phyloP scores from a whole-genome alignment of 2,329 filamentous ascomycete genomes.

The Penicillium sp. region DNA sequence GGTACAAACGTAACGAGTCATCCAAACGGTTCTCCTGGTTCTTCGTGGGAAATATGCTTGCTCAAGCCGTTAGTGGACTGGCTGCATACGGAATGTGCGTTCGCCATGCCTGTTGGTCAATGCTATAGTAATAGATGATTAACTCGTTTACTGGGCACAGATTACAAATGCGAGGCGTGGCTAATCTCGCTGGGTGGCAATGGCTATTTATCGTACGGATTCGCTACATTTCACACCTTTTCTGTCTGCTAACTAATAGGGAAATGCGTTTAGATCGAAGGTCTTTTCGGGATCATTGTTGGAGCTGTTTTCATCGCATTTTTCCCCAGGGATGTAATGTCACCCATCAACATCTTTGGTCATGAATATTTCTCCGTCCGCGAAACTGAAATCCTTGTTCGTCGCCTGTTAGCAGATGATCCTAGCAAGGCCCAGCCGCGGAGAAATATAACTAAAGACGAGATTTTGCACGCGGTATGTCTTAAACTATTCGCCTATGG shows the following conservation, averaged over 20 bases:
- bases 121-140: neutral
- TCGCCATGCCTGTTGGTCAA: neutral
- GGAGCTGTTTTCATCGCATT: constrained; percentile 15
- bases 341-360: neutral
- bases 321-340: constrained; percentile 38
- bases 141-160: constrained; percentile 30
- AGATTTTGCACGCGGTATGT: neutral
- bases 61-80: constrained; percentile 31
- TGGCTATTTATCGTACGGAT: constrained; percentile 50
- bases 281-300: constrained; percentile 8
- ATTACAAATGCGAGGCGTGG: constrained; percentile 48
- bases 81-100: constrained; percentile 23
- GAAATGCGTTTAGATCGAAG: constrained; percentile 2
- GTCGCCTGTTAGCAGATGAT: neutral
- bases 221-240: constrained; percentile 42
- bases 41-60: constrained; percentile 50
- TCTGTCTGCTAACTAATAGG: neutral
- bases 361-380: neutral
- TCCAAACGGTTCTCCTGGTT: constrained; percentile 51
- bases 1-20: constrained; percentile 49
- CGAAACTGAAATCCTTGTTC: neutral
- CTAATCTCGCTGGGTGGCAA: constrained; percentile 48
- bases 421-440: neutral
- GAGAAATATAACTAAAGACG: neutral
- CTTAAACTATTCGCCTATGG: constrained; percentile 36